Conservation (phyloP, 1,284 basidiomycete species). For the Sporisorium exsertum region DNA sequence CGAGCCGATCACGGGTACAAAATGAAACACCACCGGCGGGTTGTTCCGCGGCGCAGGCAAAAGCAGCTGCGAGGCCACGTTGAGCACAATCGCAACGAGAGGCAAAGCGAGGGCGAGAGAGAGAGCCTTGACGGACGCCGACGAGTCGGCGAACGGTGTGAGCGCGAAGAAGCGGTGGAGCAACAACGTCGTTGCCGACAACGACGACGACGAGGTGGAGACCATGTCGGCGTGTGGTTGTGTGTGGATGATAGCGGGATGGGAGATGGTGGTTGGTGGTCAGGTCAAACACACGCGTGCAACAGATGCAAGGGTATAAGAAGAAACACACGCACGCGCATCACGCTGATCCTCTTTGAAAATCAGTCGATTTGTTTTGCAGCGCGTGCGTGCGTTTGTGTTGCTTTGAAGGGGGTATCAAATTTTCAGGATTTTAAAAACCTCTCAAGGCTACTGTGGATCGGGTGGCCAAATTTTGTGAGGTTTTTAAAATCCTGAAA, state of each 20-base stretch:
- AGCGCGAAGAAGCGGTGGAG: constrained; percentile 34
- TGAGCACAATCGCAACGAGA: constrained; percentile 72
- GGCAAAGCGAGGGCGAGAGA: constrained; percentile 29
- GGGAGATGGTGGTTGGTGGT: constrained; percentile 10
- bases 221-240: neutral
- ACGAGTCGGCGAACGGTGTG: constrained; percentile 36
- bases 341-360: neutral
- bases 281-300: neutral
- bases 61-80: constrained; percentile 72
- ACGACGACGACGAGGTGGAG: constrained; percentile 5
- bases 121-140: constrained; percentile 19
- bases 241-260: neutral
- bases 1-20: constrained; percentile 81
- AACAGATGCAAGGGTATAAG: neutral
- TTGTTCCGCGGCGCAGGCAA: constrained; percentile 62
- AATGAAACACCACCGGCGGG: constrained; percentile 84
- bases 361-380: neutral
- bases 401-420: too few relatives aligned
- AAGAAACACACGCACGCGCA: constrained; percentile 1
- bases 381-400: constrained; percentile 5
- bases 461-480: too few relatives aligned
- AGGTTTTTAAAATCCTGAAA: too few relatives aligned
- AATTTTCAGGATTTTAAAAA: too few relatives aligned
- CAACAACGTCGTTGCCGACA: constrained; percentile 20
- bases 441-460: too few relatives aligned